Percentiles rank a stretch among this genome's conserved stretches.
Evolutionary conservation across 2,329 filamentous ascomycete genomes (phyloP).

Genomic region (Fusarium verticillioides): DNA sequence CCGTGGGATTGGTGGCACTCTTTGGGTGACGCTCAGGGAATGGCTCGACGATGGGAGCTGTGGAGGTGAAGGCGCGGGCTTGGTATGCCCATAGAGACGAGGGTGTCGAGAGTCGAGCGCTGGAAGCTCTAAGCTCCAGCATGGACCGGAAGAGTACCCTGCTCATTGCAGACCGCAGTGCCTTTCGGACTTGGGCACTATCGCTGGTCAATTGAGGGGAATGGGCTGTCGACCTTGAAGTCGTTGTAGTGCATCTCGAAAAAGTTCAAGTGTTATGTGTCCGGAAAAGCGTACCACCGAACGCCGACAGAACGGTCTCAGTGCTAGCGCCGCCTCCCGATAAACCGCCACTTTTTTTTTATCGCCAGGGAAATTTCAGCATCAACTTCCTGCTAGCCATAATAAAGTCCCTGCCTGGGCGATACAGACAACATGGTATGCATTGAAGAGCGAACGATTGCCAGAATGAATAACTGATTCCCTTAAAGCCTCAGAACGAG

Average conservation of each 20-base stretch:
- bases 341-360: constrained; percentile 49
- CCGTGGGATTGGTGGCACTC: constrained; percentile 53
- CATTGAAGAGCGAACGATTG: not conserved
- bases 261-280: constrained; percentile 40
- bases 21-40: constrained; percentile 49
- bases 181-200: constrained; percentile 40
- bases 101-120: constrained; percentile 38
- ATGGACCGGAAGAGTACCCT: constrained; percentile 72
- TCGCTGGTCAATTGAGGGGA: constrained; percentile 39
- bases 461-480: constrained; percentile 27
- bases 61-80: constrained; percentile 46
- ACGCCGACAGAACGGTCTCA: constrained; percentile 34
- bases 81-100: constrained; percentile 43
- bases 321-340: constrained; percentile 28
- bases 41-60: constrained; percentile 61
- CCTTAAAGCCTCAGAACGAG: constrained; percentile 78
- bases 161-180: constrained; percentile 58
- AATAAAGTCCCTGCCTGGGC: constrained; percentile 38
- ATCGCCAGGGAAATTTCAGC: constrained; percentile 44
- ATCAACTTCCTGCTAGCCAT: constrained; percentile 33
- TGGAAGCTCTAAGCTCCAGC: constrained; percentile 66
- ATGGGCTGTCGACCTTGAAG: constrained; percentile 30
- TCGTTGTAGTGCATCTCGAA: constrained; percentile 35
- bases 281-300: constrained; percentile 52
- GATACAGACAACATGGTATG: constrained; percentile 51